Percentiles rank a stretch among this genome's conserved stretches.
These are phyloP conservation scores for Cordyceps militaris DNA, from an alignment of 2,329 filamentous ascomycete species.

Conservation along the genomic window DNA sequence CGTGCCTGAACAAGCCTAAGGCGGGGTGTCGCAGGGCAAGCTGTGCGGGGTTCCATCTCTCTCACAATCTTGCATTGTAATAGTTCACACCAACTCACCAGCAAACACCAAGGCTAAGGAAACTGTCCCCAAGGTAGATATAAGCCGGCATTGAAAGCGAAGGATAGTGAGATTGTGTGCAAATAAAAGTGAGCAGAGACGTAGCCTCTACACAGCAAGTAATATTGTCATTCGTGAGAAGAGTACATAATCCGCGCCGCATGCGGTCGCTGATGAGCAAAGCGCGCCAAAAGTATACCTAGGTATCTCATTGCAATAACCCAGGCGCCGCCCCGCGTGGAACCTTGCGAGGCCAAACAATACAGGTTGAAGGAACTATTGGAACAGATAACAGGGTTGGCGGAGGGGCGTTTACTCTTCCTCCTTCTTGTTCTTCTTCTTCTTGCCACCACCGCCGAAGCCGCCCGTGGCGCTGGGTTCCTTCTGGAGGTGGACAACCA, in stretches of 20 bases:
- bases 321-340: slow-evolving; percentile 35
- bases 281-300: slow-evolving; percentile 24
- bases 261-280: slow-evolving; percentile 21
- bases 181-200: slow-evolving; percentile 5
- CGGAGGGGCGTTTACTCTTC: slow-evolving; percentile 24
- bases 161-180: not conserved
- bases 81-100: not conserved
- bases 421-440: slow-evolving; percentile 62
- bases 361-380: slow-evolving; percentile 31
- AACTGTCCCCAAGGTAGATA: not conserved
- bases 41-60: not conserved
- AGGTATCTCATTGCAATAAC: slow-evolving; percentile 38
- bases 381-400: slow-evolving; percentile 31
- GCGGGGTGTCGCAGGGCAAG: not conserved
- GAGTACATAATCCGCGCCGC: slow-evolving; percentile 24
- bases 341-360: slow-evolving; percentile 34
- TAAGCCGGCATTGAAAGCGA: not conserved
- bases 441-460: slow-evolving; percentile 37
- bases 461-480: slow-evolving; percentile 50
- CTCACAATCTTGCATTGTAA: not conserved
- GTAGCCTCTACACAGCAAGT: slow-evolving; percentile 10
- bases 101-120: not conserved
- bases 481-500: slow-evolving; percentile 80
- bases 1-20: not conserved
- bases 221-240: slow-evolving; percentile 17